Conservation (phyloP, 2,329 filamentous ascomycete species). For the Alternaria metachromatica region DNA sequence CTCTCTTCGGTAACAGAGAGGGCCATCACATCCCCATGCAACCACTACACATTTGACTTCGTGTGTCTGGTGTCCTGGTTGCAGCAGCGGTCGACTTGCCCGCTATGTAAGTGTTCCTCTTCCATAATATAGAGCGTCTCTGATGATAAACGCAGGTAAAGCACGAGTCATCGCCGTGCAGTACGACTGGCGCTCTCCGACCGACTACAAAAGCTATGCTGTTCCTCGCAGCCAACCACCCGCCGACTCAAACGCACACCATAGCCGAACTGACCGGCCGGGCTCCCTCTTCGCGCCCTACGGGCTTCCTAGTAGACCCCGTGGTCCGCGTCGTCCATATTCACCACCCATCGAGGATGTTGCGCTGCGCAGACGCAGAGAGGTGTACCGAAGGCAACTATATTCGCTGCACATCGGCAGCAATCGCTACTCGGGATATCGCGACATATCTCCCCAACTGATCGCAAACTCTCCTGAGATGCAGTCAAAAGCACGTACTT, state of each 20-base stretch:
- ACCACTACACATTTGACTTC: constrained; percentile 84
- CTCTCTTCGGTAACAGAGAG: constrained; percentile 76
- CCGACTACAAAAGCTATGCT: constrained; percentile 65
- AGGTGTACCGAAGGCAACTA: constrained; percentile 74
- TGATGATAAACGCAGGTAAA: constrained; percentile 52
- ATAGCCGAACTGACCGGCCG: not conserved
- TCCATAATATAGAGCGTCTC: not conserved
- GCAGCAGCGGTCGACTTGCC: constrained; percentile 73
- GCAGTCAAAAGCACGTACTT: constrained; percentile 77
- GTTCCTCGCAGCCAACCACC: constrained; percentile 50
- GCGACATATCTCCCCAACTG: constrained; percentile 71
- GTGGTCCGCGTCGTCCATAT: constrained; percentile 24
- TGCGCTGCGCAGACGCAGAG: constrained; percentile 66
- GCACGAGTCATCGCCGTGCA: constrained; percentile 64
- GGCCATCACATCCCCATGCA: constrained; percentile 76
- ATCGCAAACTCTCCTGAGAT: constrained; percentile 71
- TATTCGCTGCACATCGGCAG: constrained; percentile 84
- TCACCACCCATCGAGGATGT: constrained; percentile 44
- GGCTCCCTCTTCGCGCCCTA: constrained; percentile 22
- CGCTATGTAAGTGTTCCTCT: constrained; percentile 72
- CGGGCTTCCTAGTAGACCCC: constrained; percentile 24
- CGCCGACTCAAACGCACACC: not conserved
- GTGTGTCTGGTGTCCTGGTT: constrained; percentile 85
- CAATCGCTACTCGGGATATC: constrained; percentile 78
- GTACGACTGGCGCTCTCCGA: constrained; percentile 65